These are phyloP conservation scores for Isabelozyma gotoi DNA, from an alignment of 805 yeast genomes.

Conservation along the genomic window DNA sequence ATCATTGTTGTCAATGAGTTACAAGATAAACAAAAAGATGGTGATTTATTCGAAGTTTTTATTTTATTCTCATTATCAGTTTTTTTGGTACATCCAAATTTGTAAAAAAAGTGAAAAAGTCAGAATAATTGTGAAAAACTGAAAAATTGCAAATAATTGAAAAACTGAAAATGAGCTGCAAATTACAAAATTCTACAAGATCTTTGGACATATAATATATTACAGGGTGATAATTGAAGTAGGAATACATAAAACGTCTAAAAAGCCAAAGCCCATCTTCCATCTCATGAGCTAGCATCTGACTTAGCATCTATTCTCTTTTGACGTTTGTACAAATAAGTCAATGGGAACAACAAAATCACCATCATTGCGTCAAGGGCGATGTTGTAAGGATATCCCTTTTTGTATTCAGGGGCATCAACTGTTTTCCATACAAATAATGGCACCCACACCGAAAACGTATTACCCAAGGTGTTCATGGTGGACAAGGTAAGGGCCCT, in stretches of 20 bases:
- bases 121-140: too few species aligned
- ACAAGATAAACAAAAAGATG: too few species aligned
- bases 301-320: neutral
- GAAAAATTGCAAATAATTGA: neutral
- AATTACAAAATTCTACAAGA: too few species aligned
- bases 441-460: slow-evolving; percentile 14
- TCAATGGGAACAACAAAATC: slow-evolving; percentile 20
- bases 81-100: neutral
- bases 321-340: slow-evolving; percentile 13
- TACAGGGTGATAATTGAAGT: too few species aligned
- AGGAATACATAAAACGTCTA: neutral
- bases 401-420: slow-evolving; percentile 12
- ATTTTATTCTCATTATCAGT: neutral
- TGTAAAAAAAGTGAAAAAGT: neutral
- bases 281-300: neutral
- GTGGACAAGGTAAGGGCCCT: slow-evolving; percentile 11
- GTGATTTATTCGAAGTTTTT: neutral
- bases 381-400: slow-evolving; percentile 15
- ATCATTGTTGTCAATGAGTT: slow-evolving; percentile 26
- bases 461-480: slow-evolving; percentile 16
- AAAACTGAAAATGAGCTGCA: neutral
- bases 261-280: too few species aligned
- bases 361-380: slow-evolving; percentile 19
- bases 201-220: too few species aligned
- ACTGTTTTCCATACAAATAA: slow-evolving; percentile 15